Conservation (phyloP, 441 rosid species). For the Dalechampia spathulata region DNA sequence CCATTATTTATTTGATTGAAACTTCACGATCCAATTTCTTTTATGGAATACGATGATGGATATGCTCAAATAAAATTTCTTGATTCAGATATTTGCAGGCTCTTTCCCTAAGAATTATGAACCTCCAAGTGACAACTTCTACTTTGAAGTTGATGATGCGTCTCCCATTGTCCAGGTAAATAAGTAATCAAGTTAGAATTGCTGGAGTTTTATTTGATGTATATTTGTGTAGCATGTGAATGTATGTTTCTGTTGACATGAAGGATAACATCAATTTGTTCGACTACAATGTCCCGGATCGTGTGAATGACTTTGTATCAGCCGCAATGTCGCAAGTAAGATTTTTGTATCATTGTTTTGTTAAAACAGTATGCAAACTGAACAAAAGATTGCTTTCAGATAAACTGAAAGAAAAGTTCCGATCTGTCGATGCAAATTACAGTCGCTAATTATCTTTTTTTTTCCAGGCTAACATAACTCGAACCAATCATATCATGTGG, state of each 20-base stretch:
- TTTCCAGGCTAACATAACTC: slow-evolving; percentile 83
- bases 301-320: slow-evolving; percentile 73
- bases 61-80: slow-evolving; percentile 13
- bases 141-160: slow-evolving; percentile 74
- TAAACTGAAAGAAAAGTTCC: not conserved
- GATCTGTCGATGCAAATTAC: not conserved
- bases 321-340: slow-evolving; percentile 83
- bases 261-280: slow-evolving; percentile 70
- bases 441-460: not conserved
- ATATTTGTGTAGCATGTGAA: not conserved
- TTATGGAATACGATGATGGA: not conserved
- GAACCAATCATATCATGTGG: slow-evolving; percentile 87
- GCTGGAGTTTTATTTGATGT: slow-evolving; percentile 11
- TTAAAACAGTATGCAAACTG: no score
- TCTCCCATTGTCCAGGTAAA: slow-evolving; percentile 85
- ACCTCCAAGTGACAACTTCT: slow-evolving; percentile 73
- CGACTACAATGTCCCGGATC: slow-evolving; percentile 85
- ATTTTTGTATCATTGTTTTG: no score
- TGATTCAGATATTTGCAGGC: slow-evolving; percentile 82
- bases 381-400: not conserved
- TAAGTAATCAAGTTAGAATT: slow-evolving; percentile 8
- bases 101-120: slow-evolving; percentile 92
- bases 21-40: slow-evolving; percentile 2
- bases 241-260: slow-evolving; percentile 18
- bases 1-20: not conserved